Evolutionary conservation across 2,329 filamentous ascomycete species (phyloP), one percentile per base, ranked within the genome.

Genomic region (Cladophialophora exuberans): DNA sequence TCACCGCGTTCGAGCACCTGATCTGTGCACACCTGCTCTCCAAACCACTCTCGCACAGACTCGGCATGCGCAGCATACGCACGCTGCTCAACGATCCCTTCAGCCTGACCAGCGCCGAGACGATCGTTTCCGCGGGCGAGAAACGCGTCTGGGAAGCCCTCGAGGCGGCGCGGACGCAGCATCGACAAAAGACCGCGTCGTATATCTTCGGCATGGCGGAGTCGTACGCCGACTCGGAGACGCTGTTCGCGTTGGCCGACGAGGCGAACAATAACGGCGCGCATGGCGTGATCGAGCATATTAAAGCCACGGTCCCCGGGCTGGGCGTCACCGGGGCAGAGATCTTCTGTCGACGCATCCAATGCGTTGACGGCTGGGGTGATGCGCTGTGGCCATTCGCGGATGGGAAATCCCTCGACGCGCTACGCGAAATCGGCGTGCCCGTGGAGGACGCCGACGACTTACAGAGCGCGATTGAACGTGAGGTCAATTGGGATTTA

Each of bases 51-150:
- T 70, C 70, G 9, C 75, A 78, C 57, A 67, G 65, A 22, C 68
- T 79, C 0, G 75, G 76, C 10, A 65, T 76, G 36, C 67, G 76
- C 10, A 69, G 71, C 1, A 74, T 77, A 44, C 68, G 74, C 20
- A 77, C 75, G 1, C 62, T 78, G 11, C 67, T 78, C 36, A 78
- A 77, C 56, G 60, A 67, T 10, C 76, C 76, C 0, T 76, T 76
- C 63, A 64, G 65, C 15, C 65, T 78, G 18, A 76, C 72, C 51
- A 64, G 68, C 6, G 73, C 75, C 0, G 74, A 76, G 59, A 63
- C 67, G 3, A 67, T 76, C 18, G 60, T 66, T 18, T 65, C 70
- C 13, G 72, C 71, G 1, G 73, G 72, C 0, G 60, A 65, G 1
- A 69, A 76, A 47, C 72, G 69, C 41, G 62, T 69, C 3, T 66